phyloP scores from a whole-genome alignment of 768 basidiomycete species.

The Leccinum boreale region DNA sequence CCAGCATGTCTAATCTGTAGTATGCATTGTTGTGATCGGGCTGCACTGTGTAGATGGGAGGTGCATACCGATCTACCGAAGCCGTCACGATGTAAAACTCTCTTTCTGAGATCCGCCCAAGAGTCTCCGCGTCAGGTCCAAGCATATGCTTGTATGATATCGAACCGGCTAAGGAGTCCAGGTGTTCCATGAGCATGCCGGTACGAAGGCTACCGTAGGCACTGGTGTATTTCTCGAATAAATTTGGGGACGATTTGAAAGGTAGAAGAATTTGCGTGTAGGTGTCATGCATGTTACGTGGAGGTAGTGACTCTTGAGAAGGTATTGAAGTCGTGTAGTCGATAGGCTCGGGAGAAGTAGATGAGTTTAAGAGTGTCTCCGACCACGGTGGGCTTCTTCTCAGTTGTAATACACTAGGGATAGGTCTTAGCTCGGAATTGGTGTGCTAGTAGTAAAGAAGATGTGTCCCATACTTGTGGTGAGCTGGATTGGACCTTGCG shows the following conservation, averaged over 20 bases:
- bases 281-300: constrained; percentile 66
- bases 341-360: constrained; percentile 21
- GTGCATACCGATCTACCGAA: constrained; percentile 63
- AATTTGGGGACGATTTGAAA: constrained; percentile 54
- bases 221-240: constrained; percentile 70
- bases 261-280: constrained; percentile 65
- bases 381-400: constrained; percentile 55
- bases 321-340: constrained; percentile 14
- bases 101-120: constrained; percentile 54
- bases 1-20: constrained; percentile 63
- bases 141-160: constrained; percentile 83
- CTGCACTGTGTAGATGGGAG: neutral
- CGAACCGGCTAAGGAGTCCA: constrained; percentile 82
- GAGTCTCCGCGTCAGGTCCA: constrained; percentile 54
- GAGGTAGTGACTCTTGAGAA: constrained; percentile 29
- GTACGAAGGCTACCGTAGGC: constrained; percentile 68
- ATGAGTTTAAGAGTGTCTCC: constrained; percentile 46
- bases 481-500: constrained; percentile 49
- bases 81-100: constrained; percentile 86
- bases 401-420: constrained; percentile 51
- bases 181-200: constrained; percentile 74
- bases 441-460: neutral
- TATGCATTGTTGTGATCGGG: neutral
- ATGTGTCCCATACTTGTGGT: constrained; percentile 41
- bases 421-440: constrained; percentile 6